Evolutionary conservation across 2,329 filamentous ascomycete species (phyloP).

Genomic region (Aspergillus terreus): DNA sequence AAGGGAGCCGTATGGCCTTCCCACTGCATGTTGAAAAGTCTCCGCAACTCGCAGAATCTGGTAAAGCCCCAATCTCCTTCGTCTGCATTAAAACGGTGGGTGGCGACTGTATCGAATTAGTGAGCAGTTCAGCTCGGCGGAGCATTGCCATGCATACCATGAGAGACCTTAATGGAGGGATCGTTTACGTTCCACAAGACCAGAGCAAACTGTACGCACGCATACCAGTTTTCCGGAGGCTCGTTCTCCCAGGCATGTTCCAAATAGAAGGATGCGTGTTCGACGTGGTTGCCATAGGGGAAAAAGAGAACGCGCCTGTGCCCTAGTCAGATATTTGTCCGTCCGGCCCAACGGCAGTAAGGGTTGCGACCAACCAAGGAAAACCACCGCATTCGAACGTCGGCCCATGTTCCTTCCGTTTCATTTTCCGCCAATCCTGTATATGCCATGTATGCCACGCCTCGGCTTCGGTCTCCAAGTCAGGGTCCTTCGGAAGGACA

Average conservation of each 20-base stretch:
- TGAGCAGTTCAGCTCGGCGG: neutral
- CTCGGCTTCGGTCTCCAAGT: conserved; percentile 76
- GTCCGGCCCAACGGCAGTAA: neutral
- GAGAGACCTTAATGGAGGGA: conserved; percentile 71
- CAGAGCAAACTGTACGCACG: conserved; percentile 90
- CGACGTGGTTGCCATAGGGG: conserved; percentile 89
- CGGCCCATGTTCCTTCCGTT: conserved; percentile 82
- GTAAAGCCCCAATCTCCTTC: conserved; percentile 99
- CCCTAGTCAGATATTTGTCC: conserved; percentile 19
- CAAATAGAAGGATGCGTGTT: conserved; percentile 90
- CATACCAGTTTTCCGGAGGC: conserved; percentile 89
- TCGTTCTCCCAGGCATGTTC: conserved; percentile 82
- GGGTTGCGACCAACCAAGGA: conserved; percentile 65
- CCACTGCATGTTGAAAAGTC: conserved; percentile 76
- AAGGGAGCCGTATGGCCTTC: conserved; percentile 61
- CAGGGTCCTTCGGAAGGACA: conserved; percentile 71
- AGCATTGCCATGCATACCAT: conserved; percentile 51
- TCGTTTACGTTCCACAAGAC: conserved; percentile 94
- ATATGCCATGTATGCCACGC: conserved; percentile 81
- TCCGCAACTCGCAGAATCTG: conserved; percentile 83
- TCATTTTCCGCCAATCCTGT: conserved; percentile 71
- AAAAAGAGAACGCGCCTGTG: conserved; percentile 89
- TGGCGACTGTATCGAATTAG: conserved; percentile 55
- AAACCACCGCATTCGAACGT: conserved; percentile 79
- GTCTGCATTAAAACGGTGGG: conserved; percentile 92